phyloP scores from a whole-genome alignment of 2,329 filamentous ascomycete genomes.

The Pseudocercospora crystallina region DNA sequence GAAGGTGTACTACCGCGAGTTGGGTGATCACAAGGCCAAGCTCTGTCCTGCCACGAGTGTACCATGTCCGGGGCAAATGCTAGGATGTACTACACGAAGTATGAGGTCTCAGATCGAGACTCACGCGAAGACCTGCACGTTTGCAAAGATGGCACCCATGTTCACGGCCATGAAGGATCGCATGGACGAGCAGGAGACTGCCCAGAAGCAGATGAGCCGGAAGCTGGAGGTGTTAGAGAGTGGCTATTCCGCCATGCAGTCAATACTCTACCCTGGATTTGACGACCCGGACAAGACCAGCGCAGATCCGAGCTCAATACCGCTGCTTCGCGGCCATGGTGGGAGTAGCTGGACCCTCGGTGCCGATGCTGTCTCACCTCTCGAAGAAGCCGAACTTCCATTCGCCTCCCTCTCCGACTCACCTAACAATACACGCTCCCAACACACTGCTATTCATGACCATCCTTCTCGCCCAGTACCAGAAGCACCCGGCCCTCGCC shows the following conservation, averaged over 20 bases:
- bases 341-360: not conserved
- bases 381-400: conserved; percentile 2
- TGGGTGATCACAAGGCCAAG: conserved; percentile 42
- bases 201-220: conserved; percentile 42
- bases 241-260: conserved; percentile 44
- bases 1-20: conserved; percentile 43
- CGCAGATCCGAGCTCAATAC: conserved; percentile 26
- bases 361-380: not conserved
- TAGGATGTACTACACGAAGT: conserved; percentile 44
- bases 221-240: conserved; percentile 48
- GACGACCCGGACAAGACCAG: conserved; percentile 22
- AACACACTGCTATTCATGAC: not conserved
- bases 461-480: conserved; percentile 16
- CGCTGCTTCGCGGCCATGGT: conserved; percentile 17
- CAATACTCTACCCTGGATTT: conserved; percentile 35
- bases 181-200: conserved; percentile 45
- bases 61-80: conserved; percentile 44
- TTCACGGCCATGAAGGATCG: conserved; percentile 44
- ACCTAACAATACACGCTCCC: not conserved
- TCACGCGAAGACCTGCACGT: conserved; percentile 45
- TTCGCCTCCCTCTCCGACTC: not conserved
- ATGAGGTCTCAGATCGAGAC: conserved; percentile 40
- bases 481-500: conserved; percentile 19
- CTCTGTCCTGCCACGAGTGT: conserved; percentile 44
- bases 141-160: conserved; percentile 49